Evolutionary conservation across 202 grass and related monocot genomes (phyloP).

Genomic region (Panicum virgatum): DNA sequence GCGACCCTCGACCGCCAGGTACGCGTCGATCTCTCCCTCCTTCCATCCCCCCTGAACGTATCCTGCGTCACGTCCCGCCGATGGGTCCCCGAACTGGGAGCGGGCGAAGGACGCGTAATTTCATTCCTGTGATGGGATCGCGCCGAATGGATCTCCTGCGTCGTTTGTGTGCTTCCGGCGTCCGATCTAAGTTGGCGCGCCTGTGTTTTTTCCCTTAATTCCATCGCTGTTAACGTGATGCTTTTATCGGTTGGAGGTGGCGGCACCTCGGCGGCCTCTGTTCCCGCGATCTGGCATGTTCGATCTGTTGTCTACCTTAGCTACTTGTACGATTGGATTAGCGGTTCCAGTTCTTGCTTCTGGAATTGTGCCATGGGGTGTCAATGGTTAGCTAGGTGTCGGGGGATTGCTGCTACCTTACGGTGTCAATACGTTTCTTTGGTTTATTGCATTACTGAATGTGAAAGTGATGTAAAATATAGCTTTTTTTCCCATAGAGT

Average conservation of each 20-base stretch:
- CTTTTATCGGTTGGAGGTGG: background rate
- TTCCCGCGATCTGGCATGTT: background rate
- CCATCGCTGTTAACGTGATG: background rate
- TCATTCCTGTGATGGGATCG: background rate
- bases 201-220: background rate
- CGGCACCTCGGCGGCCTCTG: background rate
- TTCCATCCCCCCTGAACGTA: background rate
- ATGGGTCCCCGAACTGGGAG: background rate
- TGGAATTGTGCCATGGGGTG: background rate
- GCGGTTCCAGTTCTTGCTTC: background rate
- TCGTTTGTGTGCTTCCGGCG: background rate
- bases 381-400: background rate
- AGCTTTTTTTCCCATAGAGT: background rate
- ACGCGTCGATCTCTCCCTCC: background rate
- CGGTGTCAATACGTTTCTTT: background rate
- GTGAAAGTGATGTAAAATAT: background rate
- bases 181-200: background rate
- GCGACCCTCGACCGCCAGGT: constrained; percentile 32
- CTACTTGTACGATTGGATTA: background rate
- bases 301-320: background rate
- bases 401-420: background rate
- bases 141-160: background rate
- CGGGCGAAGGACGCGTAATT: background rate
- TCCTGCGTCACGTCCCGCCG: background rate
- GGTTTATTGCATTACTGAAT: background rate